These are phyloP conservation scores for Tolypocladium tundrense DNA, from an alignment of 2,329 filamentous ascomycete species.

Conservation along the genomic window DNA sequence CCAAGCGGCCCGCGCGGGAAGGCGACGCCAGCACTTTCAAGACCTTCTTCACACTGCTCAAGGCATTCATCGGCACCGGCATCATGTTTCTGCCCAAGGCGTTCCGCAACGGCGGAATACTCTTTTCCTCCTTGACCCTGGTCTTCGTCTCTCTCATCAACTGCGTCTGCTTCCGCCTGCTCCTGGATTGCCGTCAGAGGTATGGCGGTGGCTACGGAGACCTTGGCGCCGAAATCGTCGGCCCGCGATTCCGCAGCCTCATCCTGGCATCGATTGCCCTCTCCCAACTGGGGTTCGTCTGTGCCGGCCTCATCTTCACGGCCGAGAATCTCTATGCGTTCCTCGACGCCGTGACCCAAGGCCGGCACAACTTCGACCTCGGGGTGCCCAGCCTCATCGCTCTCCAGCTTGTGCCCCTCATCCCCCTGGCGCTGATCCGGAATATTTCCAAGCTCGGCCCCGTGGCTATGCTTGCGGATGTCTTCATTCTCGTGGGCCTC, in stretches of 20 bases:
- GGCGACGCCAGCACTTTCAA: constrained; percentile 60
- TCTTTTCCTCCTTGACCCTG: constrained; percentile 63
- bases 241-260: constrained; percentile 50
- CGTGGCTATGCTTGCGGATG: constrained; percentile 57
- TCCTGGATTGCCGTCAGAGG: constrained; percentile 54
- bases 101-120: constrained; percentile 66
- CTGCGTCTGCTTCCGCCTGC: constrained; percentile 60
- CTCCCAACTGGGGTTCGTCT: constrained; percentile 70
- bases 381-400: constrained; percentile 47
- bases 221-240: constrained; percentile 56
- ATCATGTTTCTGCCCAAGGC: constrained; percentile 77
- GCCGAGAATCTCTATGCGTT: constrained; percentile 65
- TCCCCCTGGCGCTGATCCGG: constrained; percentile 59
- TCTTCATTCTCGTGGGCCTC: constrained; percentile 61
- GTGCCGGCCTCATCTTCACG: constrained; percentile 66
- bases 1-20: constrained; percentile 29
- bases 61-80: constrained; percentile 70
- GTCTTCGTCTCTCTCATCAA: constrained; percentile 55
- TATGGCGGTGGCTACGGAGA: constrained; percentile 67
- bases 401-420: constrained; percentile 52
- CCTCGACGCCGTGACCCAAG: constrained; percentile 47
- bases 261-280: constrained; percentile 62
- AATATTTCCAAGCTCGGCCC: constrained; percentile 67
- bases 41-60: constrained; percentile 69
- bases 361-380: constrained; percentile 39